Conservation (phyloP, 768 basidiomycete species). For the Amanita rubescens region DNA sequence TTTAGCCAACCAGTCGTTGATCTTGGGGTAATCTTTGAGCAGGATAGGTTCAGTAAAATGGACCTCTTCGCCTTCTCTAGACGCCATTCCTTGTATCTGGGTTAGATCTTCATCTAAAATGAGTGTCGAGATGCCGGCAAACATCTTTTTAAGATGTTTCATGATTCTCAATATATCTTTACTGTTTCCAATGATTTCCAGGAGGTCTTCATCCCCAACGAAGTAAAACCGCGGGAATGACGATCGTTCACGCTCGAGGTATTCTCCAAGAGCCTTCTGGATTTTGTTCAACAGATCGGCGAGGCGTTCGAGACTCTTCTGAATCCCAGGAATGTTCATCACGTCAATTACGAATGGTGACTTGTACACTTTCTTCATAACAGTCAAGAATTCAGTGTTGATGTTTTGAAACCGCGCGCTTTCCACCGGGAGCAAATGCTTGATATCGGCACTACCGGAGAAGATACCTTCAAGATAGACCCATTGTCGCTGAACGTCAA, state of each 20-base stretch:
- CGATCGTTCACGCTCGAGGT: constrained; percentile 93
- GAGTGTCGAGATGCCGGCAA: constrained; percentile 92
- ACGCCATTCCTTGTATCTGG: constrained; percentile 89
- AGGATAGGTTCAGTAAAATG: constrained; percentile 74
- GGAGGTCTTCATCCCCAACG: constrained; percentile 95
- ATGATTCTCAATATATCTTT: constrained; percentile 97
- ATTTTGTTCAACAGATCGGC: constrained; percentile 97
- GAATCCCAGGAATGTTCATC: constrained; percentile 91
- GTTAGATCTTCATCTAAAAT: constrained; percentile 82
- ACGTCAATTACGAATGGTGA: constrained; percentile 97
- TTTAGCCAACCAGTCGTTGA: constrained; percentile 96
- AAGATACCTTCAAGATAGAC: constrained; percentile 99
- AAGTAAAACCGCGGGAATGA: constrained; percentile 99
- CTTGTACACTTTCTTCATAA: constrained; percentile 99
- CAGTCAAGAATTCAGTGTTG: constrained; percentile 94
- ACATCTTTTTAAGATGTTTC: constrained; percentile 99
- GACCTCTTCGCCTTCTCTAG: constrained; percentile 93
- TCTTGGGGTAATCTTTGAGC: constrained; percentile 91
- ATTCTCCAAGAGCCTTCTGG: constrained; percentile 98
- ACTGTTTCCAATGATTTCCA: constrained; percentile 99
- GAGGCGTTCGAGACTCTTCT: constrained; percentile 95
- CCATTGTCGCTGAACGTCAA: constrained; percentile 99
- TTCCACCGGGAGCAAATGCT: constrained; percentile 96
- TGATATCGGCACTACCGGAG: constrained; percentile 99
- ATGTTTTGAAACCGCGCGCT: constrained; percentile 98